Evolutionary conservation across 805 yeast genomes (phyloP), one percentile per base, ranked within the genome.

Genomic region (Nakazawaea sp.): DNA sequence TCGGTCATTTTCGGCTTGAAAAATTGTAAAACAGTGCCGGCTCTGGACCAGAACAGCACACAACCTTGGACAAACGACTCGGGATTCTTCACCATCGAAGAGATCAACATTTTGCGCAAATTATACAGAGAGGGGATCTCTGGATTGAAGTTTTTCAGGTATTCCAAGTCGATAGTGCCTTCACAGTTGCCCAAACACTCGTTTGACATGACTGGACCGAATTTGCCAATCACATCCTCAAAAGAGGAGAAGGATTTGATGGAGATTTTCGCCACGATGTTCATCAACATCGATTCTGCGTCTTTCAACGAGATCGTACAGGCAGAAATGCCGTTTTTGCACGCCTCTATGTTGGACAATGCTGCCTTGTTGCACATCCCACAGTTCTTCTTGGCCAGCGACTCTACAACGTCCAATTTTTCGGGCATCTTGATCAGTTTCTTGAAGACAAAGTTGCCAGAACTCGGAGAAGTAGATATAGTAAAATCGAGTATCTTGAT

Each of bases 261-360:
- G 96, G 98, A 94, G 52, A 81, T 88, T 3, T 77, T 92, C 54
- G 96, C 96, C 0, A 82, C 95, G 1, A 85, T 92, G 49, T 92
- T 87, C 58, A 85, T 88, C 47, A 95, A 87, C 53, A 74, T 94
- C 38, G 99, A 94, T 52, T 89, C 95, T 16, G 88, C 97, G 1
- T 84, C 97, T 0, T 94, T 94, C 59, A 89, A 86, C 55, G 98
- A 92, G 59, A 81, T 92, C 44, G 79, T 88, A 8, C 86, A 78
- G 44, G 69, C 79, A 2, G 96, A 92, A 56, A 66, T 90, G 40
- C 84, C 80, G 17, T 78, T 74, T 48, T 64, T 89, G 56, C 87
- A 85, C 50, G 78, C 82, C 11, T 72, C 85, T 2, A 83, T 87
- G 77, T 62, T 88, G 36, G 72, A 77, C 17, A 92, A 90, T 55